Evolutionary conservation across 2,329 filamentous ascomycete species (phyloP), one percentile per base, ranked within the genome.

Genomic region (Curvularia lunata): DNA sequence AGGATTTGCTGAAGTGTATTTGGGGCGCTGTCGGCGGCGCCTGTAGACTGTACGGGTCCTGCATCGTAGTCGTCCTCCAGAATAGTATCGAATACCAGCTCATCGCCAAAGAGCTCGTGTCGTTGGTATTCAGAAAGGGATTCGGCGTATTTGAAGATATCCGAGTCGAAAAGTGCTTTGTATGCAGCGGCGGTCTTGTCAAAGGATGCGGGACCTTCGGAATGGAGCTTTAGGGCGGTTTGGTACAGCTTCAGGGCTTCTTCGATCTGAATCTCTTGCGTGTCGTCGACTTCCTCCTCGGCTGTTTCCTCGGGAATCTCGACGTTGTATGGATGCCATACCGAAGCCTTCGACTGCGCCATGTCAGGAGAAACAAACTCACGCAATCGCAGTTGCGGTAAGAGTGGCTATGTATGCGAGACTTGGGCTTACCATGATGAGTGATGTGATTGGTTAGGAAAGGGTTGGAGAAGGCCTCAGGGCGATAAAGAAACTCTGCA

Each of bases 221-320:
- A 89, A 74, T 99, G 95, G 65, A 93, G 87, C 76, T 94, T 97
- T 56, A 99, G 81, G 46, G 95, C 95, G 67, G 84, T 89, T 73
- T 98, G 93, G 75, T 97, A 99, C 34, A 94, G 86, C 79, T 97
- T 98, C 61, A 99, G 82, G 47, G 95, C 93, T 79, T 99, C 95
- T 71, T 99, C 95, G 71, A 98, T 94, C 83, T 97, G 93, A 51
- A 99, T 88, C 77, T 98, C 94, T 75, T 94, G 95, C 32, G 93
- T 97, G 70, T 95, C 92, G 75, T 99, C 95, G 71, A 97, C 82
- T 78, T 97, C 93, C 69, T 96, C 91, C 73, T 97, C 92, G 63
- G 89, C 92, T 61, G 89, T 82, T 56, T 91, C 91, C 72, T 96
- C 91, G 79, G 97, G 95, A 9, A 91, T 90, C 78, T 97, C 93